These are phyloP conservation scores for Paraphoma chrysanthemicola DNA, from an alignment of 2,329 filamentous ascomycete species.

Conservation along the genomic window DNA sequence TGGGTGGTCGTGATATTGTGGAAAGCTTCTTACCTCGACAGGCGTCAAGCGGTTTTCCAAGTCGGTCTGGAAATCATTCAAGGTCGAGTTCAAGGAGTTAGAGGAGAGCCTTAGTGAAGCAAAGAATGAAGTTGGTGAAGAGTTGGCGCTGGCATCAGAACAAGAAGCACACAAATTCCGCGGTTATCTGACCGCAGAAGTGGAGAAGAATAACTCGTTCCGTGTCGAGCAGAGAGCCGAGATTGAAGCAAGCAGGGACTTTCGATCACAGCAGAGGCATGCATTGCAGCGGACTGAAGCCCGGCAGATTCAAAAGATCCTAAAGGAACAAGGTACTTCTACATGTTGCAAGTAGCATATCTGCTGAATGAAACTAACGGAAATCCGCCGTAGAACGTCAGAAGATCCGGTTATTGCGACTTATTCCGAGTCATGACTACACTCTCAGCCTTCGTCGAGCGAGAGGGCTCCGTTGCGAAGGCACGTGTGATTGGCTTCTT, in stretches of 20 bases:
- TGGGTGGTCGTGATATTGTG: neutral
- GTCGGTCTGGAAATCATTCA: slow-evolving; percentile 20
- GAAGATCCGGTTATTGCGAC: slow-evolving; percentile 17
- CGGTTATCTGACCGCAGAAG: slow-evolving; percentile 13
- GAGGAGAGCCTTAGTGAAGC: slow-evolving; percentile 21
- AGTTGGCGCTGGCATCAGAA: slow-evolving; percentile 22
- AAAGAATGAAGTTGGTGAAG: slow-evolving; percentile 22
- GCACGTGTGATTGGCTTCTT: slow-evolving; percentile 19
- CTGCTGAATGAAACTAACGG: slow-evolving; percentile 1
- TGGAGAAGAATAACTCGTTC: slow-evolving; percentile 14
- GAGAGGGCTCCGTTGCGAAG: slow-evolving; percentile 13
- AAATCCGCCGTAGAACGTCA: slow-evolving; percentile 12
- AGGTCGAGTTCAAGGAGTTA: slow-evolving; percentile 22
- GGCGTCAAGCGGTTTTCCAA: slow-evolving; percentile 18
- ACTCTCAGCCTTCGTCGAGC: slow-evolving; percentile 12
- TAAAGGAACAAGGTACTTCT: slow-evolving; percentile 19
- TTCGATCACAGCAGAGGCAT: slow-evolving; percentile 20
- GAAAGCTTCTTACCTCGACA: slow-evolving; percentile 3
- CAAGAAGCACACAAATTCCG: slow-evolving; percentile 16
- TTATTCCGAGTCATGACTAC: slow-evolving; percentile 20
- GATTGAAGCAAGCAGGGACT: slow-evolving; percentile 17
- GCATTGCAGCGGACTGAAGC: slow-evolving; percentile 8
- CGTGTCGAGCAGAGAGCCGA: slow-evolving; percentile 14
- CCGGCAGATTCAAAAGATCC: slow-evolving; percentile 19
- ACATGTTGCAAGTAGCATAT: neutral